A percentile compares a stretch with the other conserved stretches of the same genome.
These are phyloP conservation scores for Pistacia integerrima DNA, from an alignment of 345 rosid genomes.

Conservation along the genomic window DNA sequence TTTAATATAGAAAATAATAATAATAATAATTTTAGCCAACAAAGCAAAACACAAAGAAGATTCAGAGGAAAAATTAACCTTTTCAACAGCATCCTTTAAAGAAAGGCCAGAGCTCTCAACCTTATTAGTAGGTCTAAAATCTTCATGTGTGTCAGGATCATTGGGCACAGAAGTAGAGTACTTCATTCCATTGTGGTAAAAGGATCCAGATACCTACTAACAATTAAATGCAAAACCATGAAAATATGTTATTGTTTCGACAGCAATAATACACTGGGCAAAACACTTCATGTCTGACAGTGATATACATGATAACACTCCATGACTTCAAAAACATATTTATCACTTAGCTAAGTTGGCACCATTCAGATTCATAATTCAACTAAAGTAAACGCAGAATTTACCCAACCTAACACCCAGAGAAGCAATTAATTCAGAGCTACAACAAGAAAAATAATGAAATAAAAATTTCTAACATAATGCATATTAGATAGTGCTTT, in stretches of 20 bases:
- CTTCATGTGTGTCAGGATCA: slow-evolving; percentile 87
- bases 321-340: neutral
- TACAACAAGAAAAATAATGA: neutral
- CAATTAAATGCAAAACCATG: slow-evolving; percentile 5
- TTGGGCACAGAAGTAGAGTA: slow-evolving; percentile 53
- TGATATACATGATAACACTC: neutral
- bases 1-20: neutral
- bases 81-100: slow-evolving; percentile 70
- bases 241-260: neutral
- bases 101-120: slow-evolving; percentile 47
- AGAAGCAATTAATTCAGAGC: neutral
- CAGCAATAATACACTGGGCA: neutral
- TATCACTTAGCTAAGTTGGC: neutral
- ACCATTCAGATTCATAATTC: neutral
- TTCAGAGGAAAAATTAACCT: slow-evolving; percentile 40
- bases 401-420: neutral
- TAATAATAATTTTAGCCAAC: neutral
- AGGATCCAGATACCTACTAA: slow-evolving; percentile 50
- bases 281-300: neutral
- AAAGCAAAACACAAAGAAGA: slow-evolving; percentile 9
- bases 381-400: neutral
- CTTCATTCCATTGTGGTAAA: slow-evolving; percentile 44
- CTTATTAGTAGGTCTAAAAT: slow-evolving; percentile 73
- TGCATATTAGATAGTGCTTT: neutral
- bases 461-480: neutral